Conservation (phyloP, 495 filamentous ascomycete genomes). For the Chaetomium cochliodes region DNA sequence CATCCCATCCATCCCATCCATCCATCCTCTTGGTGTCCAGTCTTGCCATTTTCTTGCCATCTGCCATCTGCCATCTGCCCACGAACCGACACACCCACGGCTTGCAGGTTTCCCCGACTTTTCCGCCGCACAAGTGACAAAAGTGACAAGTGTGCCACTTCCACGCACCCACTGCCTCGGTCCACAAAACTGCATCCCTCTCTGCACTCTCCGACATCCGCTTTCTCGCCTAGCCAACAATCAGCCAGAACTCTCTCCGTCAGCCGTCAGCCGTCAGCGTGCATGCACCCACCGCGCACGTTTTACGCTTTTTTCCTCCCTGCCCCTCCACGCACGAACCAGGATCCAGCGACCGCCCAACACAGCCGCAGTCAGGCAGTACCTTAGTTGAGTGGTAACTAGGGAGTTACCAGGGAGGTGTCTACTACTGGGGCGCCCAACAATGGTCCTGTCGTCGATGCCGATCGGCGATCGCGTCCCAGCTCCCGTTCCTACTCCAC, state of each 20-base stretch:
- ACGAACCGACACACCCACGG: background rate
- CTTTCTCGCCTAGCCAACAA: conserved; percentile 1
- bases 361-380: background rate
- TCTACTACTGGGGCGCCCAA: background rate
- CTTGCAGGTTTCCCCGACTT: conserved; percentile 3
- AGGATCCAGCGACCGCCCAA: background rate
- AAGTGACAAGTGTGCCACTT: background rate
- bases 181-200: background rate
- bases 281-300: background rate
- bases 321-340: background rate
- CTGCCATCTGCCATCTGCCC: no score
- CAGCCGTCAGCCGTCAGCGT: background rate
- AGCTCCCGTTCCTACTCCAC: conserved; percentile 11
- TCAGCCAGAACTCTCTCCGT: background rate
- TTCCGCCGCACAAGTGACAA: background rate
- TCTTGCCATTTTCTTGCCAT: no score
- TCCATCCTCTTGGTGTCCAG: no score
- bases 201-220: background rate
- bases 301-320: no score
- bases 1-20: no score
- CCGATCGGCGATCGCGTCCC: conserved; percentile 23
- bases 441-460: conserved; percentile 21
- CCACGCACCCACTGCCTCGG: no score
- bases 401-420: background rate
- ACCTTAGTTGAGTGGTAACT: no score